A percentile compares a stretch with the other conserved stretches of the same genome.
phyloP scores from a whole-genome alignment of 2,329 filamentous ascomycete genomes.

The Cladobotryum mycophilum region DNA sequence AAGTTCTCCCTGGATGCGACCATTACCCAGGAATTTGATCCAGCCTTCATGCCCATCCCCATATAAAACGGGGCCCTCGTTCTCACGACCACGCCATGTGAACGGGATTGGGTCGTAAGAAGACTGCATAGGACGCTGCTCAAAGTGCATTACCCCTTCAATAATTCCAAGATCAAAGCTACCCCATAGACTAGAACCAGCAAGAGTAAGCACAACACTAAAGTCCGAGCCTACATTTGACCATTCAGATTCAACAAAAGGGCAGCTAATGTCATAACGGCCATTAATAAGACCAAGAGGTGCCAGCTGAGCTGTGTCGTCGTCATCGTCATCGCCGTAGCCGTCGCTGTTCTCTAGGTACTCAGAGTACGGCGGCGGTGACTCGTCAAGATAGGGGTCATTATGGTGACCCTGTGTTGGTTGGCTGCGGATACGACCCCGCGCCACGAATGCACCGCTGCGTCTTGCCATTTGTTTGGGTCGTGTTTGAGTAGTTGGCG shows the following conservation, averaged over 20 bases:
- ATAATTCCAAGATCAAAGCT: constrained; percentile 37
- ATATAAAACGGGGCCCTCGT: constrained; percentile 21
- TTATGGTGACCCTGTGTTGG: neutral
- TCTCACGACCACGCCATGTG: constrained; percentile 32
- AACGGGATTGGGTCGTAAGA: constrained; percentile 23
- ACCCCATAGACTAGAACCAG: constrained; percentile 38
- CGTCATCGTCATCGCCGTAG: constrained; percentile 3
- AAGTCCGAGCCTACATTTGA: constrained; percentile 20
- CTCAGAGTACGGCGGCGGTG: constrained; percentile 17
- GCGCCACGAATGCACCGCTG: constrained; percentile 16
- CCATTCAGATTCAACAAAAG: constrained; percentile 22
- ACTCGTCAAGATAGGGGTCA: neutral
- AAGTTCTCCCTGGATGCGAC: constrained; percentile 27
- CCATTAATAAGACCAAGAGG: constrained; percentile 38
- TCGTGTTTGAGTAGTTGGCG: neutral
- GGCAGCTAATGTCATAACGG: constrained; percentile 33
- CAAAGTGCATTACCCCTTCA: constrained; percentile 36
- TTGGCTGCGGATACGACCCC: constrained; percentile 17
- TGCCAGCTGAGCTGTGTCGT: constrained; percentile 9
- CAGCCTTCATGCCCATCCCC: constrained; percentile 24
- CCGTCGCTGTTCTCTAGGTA: constrained; percentile 1
- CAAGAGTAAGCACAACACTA: constrained; percentile 32
- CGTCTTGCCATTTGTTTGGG: constrained; percentile 22
- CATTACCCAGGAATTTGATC: constrained; percentile 33
- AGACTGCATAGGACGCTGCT: constrained; percentile 27